Conservation (phyloP, 352 stramenopile genomes). For the Plasmopara muralis region DNA sequence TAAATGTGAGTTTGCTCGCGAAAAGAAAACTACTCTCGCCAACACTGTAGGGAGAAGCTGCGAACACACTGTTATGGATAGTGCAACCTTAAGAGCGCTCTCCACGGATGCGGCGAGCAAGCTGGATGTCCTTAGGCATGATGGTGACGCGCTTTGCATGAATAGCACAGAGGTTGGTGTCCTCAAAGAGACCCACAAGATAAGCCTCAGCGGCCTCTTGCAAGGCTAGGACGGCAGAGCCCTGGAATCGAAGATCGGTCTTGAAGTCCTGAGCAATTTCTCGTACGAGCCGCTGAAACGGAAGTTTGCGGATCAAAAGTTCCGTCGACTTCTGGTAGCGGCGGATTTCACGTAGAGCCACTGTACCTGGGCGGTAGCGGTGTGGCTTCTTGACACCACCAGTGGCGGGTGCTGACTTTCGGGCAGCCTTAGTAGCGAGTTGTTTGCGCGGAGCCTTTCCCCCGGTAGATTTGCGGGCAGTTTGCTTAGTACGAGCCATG, state of each 20-base stretch:
- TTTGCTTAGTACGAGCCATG: constrained; percentile 96
- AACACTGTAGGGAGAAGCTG: too few relatives aligned
- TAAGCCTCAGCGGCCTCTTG: constrained; percentile 87
- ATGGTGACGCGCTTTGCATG: constrained; percentile 92
- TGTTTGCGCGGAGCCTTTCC: constrained; percentile 93
- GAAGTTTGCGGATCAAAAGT: constrained; percentile 94
- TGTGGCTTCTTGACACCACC: constrained; percentile 92
- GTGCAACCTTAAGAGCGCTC: constrained; percentile 63
- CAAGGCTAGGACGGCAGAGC: constrained; percentile 74
- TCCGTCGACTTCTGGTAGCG: constrained; percentile 95
- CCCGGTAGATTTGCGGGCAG: constrained; percentile 91
- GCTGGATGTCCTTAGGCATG: constrained; percentile 94
- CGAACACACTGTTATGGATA: too few relatives aligned
- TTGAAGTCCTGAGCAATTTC: constrained; percentile 88
- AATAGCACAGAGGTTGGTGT: constrained; percentile 92
- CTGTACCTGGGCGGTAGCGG: constrained; percentile 80
- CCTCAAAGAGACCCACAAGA: constrained; percentile 78
- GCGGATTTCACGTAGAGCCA: constrained; percentile 95
- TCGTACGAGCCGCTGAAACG: constrained; percentile 94
- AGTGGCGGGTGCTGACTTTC: constrained; percentile 87
- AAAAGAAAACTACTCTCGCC: constrained; percentile 6
- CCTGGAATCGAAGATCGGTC: constrained; percentile 87
- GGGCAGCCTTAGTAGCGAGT: constrained; percentile 89
- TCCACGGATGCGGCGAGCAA: constrained; percentile 89
- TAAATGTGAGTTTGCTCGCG: constrained; percentile 9